Evolutionary conservation across 73 alveolate species (phyloP), one percentile per base, ranked within the genome.

Genomic region (Paramecium tetraurelia): DNA sequence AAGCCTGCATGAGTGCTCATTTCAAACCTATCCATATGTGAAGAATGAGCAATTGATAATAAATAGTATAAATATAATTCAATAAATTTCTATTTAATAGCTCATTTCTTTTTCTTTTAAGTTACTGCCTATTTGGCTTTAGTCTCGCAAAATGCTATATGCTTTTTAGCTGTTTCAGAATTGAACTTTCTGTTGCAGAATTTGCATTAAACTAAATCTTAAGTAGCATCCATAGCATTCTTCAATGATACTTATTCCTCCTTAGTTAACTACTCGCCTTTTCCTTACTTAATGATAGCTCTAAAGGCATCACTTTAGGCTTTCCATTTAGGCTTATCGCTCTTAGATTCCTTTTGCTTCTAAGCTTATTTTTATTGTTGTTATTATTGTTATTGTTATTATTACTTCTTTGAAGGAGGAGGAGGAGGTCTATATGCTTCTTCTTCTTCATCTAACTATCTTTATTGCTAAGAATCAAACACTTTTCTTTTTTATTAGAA

Each of bases 1-100:
- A 97, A 92, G 99, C 99, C 7, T 95, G 98, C 86, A 93, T 97
- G 97, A 98, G 98, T n/a, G 96, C 98, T 20, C 93, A 94, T 85
- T 96, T 86, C 72, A 97, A 97, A 92, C 96, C 99, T 21, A 97
- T 97, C 53, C 98, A 97, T 93, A 87, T 93, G 85, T 96, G 97
- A 89, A 59, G 22, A 48, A 14, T 48, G 69, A 18, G 69, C 69
- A 53, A 53, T 53, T 53, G 69, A 53, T 53, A 53, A 53, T 53
- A 53, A 53, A 53, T 53, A 53, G 31, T 53, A 53, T 16, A 53
- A 53, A 53, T 53, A 53, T 53, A 18, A 53, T 53, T 22, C 69
- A 20, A 53, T 53, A 53, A 53, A 53, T 53, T 53, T 53, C 69
- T 53, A 53, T 53, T 53, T 72, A 29, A 40, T 40, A 40, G 16